Evolutionary conservation across 1,284 basidiomycete genomes (phyloP).

Genomic region (Moniliella sp.): DNA sequence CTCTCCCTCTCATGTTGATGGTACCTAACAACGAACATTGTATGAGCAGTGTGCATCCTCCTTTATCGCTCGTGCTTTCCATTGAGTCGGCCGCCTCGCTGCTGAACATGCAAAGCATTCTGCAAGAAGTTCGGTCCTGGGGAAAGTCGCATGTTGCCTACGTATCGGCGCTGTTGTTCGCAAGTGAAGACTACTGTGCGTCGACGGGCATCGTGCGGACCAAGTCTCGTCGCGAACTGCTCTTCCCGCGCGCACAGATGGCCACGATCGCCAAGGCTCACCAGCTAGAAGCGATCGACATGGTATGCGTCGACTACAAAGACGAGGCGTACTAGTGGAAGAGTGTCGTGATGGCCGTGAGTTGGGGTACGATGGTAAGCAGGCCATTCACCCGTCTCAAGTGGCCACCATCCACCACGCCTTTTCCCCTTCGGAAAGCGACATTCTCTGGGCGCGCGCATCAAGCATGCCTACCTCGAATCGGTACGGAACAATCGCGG

Average conservation of each 20-base stretch:
- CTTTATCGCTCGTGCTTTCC: slow-evolving; percentile 16
- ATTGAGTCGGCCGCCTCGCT: slow-evolving; percentile 22
- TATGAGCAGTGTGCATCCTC: background rate
- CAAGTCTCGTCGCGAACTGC: slow-evolving; percentile 48
- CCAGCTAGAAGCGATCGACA: slow-evolving; percentile 52
- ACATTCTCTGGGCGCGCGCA: slow-evolving; percentile 47
- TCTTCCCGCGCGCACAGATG: slow-evolving; percentile 65
- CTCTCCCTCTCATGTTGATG: background rate
- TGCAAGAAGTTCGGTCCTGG: slow-evolving; percentile 5
- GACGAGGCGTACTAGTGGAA: slow-evolving; percentile 47
- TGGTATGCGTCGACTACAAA: slow-evolving; percentile 79
- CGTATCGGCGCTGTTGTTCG: slow-evolving; percentile 21
- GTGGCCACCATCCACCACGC: slow-evolving; percentile 53
- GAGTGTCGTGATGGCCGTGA: slow-evolving; percentile 49
- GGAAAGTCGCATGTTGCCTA: slow-evolving; percentile 1
- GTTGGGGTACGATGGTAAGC: slow-evolving; percentile 36
- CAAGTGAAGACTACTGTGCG: slow-evolving; percentile 42
- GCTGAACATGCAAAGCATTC: slow-evolving; percentile 14
- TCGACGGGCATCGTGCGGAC: slow-evolving; percentile 68
- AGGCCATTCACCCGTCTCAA: slow-evolving; percentile 81
- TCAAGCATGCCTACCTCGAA: slow-evolving; percentile 38
- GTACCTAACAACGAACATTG: background rate
- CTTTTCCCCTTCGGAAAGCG: slow-evolving; percentile 54
- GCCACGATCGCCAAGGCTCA: slow-evolving; percentile 66
- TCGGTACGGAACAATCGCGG: slow-evolving; percentile 38